Percentiles rank a stretch among this genome's conserved stretches.
phyloP scores from a whole-genome alignment of 257 asterid species.

The Solanum lycopersicoides region DNA sequence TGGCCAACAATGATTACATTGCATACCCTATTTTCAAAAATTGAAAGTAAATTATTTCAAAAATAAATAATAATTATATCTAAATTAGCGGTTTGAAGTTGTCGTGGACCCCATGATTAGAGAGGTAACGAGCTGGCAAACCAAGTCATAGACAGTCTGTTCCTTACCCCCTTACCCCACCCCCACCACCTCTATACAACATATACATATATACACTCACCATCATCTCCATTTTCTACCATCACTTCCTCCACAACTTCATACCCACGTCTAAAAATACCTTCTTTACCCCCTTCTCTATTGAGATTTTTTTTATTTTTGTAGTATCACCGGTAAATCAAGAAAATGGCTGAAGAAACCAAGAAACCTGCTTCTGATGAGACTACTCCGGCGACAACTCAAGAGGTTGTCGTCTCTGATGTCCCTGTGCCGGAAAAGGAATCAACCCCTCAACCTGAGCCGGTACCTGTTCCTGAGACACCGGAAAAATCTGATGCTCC shows the following conservation, averaged over 20 bases:
- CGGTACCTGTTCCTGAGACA: slow-evolving; percentile 18
- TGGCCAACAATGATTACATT: neutral
- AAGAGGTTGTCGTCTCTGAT: slow-evolving; percentile 14
- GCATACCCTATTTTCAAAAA: neutral
- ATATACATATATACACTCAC: neutral
- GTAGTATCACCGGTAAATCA: neutral
- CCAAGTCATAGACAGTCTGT: slow-evolving; percentile 38
- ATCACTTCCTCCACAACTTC: neutral
- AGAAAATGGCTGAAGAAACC: slow-evolving; percentile 44
- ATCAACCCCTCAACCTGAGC: neutral
- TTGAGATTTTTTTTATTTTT: neutral
- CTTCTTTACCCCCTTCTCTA: neutral
- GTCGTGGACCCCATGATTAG: slow-evolving; percentile 25
- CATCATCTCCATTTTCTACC: neutral
- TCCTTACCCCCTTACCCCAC: neutral
- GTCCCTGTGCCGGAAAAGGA: slow-evolving; percentile 36
- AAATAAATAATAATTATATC: neutral
- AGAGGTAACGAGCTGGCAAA: slow-evolving; percentile 41
- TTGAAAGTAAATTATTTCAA: neutral
- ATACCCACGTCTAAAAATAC: neutral
- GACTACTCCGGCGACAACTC: slow-evolving; percentile 7
- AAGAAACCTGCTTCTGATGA: slow-evolving; percentile 24
- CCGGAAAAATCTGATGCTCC: slow-evolving; percentile 12
- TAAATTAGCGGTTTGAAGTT: neutral
- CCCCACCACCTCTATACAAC: neutral